Evolutionary conservation across 2,329 filamentous ascomycete species (phyloP).

Genomic region (Pseudogymnoascus sp.): DNA sequence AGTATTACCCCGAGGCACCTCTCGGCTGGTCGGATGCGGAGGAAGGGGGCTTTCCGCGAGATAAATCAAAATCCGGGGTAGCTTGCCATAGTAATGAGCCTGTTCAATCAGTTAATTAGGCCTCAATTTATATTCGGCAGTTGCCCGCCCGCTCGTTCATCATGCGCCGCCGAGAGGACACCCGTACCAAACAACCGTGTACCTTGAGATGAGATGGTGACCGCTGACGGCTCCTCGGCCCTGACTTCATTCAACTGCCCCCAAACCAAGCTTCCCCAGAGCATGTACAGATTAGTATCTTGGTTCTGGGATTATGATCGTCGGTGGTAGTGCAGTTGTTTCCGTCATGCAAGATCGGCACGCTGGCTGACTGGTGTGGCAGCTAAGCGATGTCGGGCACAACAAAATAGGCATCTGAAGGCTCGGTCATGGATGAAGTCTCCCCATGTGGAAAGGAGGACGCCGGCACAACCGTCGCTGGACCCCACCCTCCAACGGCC

Average conservation of each 20-base stretch:
- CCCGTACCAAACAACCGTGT: not conserved
- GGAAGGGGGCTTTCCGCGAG: not conserved
- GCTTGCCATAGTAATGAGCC: not conserved
- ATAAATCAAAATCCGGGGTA: slow-evolving; percentile 2
- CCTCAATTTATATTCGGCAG: slow-evolving; percentile 1
- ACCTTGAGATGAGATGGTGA: not conserved
- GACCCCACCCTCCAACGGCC: not conserved
- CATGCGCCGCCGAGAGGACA: not conserved
- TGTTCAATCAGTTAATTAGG: not conserved
- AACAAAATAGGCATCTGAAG: slow-evolving; percentile 6
- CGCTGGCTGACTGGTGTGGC: not conserved
- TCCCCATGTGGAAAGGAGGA: not conserved
- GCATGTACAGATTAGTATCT: not conserved
- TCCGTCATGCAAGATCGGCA: slow-evolving; percentile 3
- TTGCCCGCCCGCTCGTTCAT: not conserved
- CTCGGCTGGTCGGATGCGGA: slow-evolving; percentile 2
- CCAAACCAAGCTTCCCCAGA: not conserved
- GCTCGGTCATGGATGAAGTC: not conserved
- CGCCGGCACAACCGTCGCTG: not conserved
- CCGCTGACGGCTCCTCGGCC: not conserved
- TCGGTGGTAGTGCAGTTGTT: slow-evolving; percentile 1
- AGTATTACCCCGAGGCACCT: not conserved
- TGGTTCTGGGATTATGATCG: slow-evolving; percentile 3
- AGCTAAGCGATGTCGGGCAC: not conserved
- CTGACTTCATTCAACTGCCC: not conserved